Conservation (phyloP, 805 yeast genomes). For the Candida oleophila region DNA sequence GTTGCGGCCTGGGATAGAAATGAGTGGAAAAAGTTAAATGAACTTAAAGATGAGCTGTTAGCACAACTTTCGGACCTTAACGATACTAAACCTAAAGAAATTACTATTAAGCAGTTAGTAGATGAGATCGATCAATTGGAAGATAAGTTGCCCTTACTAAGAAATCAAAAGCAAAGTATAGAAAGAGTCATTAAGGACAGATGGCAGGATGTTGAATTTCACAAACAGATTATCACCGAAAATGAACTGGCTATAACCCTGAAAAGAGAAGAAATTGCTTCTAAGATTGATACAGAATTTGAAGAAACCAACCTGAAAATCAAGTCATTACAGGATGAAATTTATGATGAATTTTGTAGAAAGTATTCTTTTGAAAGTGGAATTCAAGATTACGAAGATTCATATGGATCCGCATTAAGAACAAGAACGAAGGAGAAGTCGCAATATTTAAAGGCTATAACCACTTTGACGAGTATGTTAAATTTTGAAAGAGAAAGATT, state of each 20-base stretch:
- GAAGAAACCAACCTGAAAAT: constrained; percentile 16
- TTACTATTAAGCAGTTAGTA: constrained; percentile 54
- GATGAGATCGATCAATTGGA: constrained; percentile 43
- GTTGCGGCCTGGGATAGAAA: constrained; percentile 70
- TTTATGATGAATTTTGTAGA: constrained; percentile 56
- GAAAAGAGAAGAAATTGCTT: constrained; percentile 14
- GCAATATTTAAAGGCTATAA: constrained; percentile 58
- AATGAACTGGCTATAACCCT: constrained; percentile 12
- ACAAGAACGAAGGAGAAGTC: constrained; percentile 60
- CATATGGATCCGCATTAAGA: constrained; percentile 59
- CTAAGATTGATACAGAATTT: constrained; percentile 20
- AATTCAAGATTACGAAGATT: constrained; percentile 67
- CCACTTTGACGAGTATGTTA: constrained; percentile 58
- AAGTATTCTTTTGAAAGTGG: constrained; percentile 49
- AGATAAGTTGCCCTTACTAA: constrained; percentile 41
- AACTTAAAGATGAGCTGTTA: constrained; percentile 48
- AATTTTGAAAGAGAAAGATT: constrained; percentile 64
- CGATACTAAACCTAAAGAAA: constrained; percentile 52
- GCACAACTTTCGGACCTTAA: constrained; percentile 50
- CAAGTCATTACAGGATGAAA: constrained; percentile 35
- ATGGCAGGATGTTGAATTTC: constrained; percentile 52
- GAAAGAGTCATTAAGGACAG: constrained; percentile 47
- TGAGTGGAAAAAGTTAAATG: constrained; percentile 54
- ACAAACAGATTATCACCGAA: constrained; percentile 24
- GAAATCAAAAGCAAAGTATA: constrained; percentile 43